A percentile compares a stretch with the other conserved stretches of the same genome.
Evolutionary conservation across 805 yeast genomes (phyloP).

Genomic region (Candida dendrica): DNA sequence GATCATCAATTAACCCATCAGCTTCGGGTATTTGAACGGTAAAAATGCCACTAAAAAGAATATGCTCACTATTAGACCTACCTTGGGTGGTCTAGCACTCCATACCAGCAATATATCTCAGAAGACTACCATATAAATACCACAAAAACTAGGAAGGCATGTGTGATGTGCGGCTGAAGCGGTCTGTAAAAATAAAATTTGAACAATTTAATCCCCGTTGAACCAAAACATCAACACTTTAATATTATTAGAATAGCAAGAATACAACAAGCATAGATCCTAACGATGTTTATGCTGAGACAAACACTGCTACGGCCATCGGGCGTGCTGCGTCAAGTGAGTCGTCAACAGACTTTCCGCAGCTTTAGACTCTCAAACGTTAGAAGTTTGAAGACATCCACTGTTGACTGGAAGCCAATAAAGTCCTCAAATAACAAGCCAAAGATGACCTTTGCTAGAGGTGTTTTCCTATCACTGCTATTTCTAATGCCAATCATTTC

Average conservation of each 20-base stretch:
- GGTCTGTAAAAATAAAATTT: background rate
- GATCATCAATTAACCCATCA: too few species aligned
- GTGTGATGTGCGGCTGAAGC: too few species aligned
- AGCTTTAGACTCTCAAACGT: background rate
- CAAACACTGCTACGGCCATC: background rate
- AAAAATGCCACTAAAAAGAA: too few species aligned
- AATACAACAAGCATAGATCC: background rate
- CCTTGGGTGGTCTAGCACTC: too few species aligned
- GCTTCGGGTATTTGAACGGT: too few species aligned
- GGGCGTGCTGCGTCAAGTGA: background rate
- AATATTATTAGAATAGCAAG: too few species aligned
- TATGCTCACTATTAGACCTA: too few species aligned
- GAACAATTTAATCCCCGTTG: background rate
- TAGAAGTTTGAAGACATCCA: conserved; percentile 43
- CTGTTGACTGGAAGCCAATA: conserved; percentile 82
- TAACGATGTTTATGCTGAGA: background rate
- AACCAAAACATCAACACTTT: background rate
- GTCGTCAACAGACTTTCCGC: background rate
- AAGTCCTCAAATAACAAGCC: conserved; percentile 32
- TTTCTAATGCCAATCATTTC: conserved; percentile 81
- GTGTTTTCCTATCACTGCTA: conserved; percentile 29
- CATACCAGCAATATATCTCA: too few species aligned
- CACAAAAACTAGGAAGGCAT: too few species aligned
- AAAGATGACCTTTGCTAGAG: conserved; percentile 20
- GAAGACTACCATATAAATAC: too few species aligned